A percentile compares a stretch with the other conserved stretches of the same genome.
Evolutionary conservation across 257 asterid genomes (phyloP).

Genomic region (Nicotiana benthamiana): DNA sequence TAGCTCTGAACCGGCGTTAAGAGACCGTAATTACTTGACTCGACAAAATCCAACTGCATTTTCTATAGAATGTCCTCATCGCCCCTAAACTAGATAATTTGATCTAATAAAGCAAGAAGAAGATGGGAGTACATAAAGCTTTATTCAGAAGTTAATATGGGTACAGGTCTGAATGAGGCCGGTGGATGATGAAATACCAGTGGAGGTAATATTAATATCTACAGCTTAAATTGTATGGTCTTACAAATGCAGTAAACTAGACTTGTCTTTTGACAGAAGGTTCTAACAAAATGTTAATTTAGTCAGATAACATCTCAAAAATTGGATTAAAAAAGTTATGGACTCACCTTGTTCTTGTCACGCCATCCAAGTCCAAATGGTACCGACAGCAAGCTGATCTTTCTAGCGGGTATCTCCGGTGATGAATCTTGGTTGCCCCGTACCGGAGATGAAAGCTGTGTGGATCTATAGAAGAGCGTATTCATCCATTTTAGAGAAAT

Average conservation of each 20-base stretch:
- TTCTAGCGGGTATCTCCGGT: constrained; percentile 56
- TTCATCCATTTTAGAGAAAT: background rate
- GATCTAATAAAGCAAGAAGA: background rate
- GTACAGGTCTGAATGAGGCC: background rate
- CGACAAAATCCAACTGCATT: background rate
- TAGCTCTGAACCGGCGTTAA: background rate
- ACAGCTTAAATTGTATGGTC: background rate
- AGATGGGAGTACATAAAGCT: background rate
- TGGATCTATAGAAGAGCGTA: constrained; percentile 40
- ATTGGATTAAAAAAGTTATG: background rate
- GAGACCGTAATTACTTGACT: background rate
- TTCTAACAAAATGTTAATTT: background rate
- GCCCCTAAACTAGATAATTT: background rate
- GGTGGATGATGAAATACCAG: background rate
- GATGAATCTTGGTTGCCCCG: constrained; percentile 51
- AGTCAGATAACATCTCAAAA: background rate
- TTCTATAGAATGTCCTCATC: background rate
- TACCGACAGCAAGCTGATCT: constrained; percentile 70
- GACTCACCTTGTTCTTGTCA: constrained; percentile 80
- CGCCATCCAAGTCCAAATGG: constrained; percentile 89
- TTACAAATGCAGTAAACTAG: background rate
- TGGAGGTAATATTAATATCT: background rate
- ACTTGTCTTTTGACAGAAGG: background rate
- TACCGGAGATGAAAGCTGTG: constrained; percentile 29
- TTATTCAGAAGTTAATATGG: background rate